Base-by-base conservation (phyloP, 805 yeast species). In the Candida endomychidarum region DNA sequence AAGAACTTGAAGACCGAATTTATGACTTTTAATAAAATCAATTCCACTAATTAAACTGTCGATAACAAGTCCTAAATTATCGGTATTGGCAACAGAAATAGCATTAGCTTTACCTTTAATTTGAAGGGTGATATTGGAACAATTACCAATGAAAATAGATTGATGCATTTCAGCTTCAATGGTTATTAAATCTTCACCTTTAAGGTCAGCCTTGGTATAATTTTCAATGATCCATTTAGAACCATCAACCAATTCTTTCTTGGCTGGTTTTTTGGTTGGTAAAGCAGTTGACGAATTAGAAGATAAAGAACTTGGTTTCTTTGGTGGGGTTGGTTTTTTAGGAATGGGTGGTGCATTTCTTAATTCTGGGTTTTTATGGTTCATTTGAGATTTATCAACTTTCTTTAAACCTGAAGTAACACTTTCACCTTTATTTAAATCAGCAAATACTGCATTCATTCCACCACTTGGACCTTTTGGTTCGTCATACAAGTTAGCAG, bases 31-130 rank as follows among this genome's bases (percentile, higher is more conserved):
- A 63, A 91, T 86, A 41, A 91, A 70, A 48, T 91, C 98, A 40
- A 91, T 72, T 31, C 96, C 93, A 5, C 96, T 81, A 36, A 93
- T 86, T 53, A 88, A 78, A 20, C 85, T 76, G 45, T 93, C 98
- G 25, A 89, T 74, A 22, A 93, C 83, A 20, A 93, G 68, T 8
- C 89, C 96, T 23, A 81, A 75, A 46, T 80, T 80, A 22, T 67
- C 68, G 53, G 95, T 80, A 42, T 83, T 83, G 46, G 83, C 82
- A 47, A 93, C 56, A 2, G 96, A 78, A 40, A 93, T 77, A 1
- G 96, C 93, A 54, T 88, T 90, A 37, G 87, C 90, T 60, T 93
- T 93, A 43, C 98, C 99, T 60, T 80, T 81, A 55, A 93, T 71
- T 60, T 86, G 93, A 45, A 93, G 65, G 9, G 96, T 81, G 32